Evolutionary conservation across 306 rosid species (phyloP).

Genomic region (Quercus suber): DNA sequence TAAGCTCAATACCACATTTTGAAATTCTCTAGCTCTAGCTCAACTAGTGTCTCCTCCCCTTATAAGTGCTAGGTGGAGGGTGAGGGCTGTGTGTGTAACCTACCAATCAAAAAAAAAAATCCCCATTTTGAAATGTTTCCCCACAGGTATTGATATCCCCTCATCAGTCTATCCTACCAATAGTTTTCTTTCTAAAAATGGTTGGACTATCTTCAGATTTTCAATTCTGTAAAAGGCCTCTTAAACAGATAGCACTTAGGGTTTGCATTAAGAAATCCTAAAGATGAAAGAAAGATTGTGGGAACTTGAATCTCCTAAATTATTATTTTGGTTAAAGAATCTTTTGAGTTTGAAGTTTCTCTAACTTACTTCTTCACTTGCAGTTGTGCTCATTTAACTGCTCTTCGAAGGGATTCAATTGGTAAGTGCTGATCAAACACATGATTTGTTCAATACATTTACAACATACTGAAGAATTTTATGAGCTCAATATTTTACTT

Average conservation of each 20-base stretch:
- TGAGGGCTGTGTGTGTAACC: no score
- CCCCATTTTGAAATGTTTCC: no score
- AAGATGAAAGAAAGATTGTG: conserved; percentile 2
- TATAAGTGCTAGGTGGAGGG: no score
- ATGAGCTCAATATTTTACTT: background rate
- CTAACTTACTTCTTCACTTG: conserved; percentile 20
- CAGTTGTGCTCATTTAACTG: conserved; percentile 94
- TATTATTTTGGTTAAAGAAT: background rate
- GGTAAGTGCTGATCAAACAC: conserved; percentile 42
- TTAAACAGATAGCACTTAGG: no score
- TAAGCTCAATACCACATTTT: no score
- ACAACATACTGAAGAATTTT: background rate
- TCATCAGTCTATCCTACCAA: background rate
- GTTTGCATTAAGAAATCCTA: background rate
- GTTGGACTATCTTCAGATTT: background rate
- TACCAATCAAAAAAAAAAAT: no score
- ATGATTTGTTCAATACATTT: background rate
- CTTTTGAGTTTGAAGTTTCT: conserved; percentile 2
- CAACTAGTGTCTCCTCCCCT: no score
- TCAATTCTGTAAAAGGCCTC: background rate
- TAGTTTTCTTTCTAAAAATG: background rate
- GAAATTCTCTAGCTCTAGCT: no score
- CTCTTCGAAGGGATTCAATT: conserved; percentile 90
- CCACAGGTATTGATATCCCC: background rate
- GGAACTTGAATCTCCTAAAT: conserved; percentile 7